Evolutionary conservation across 2,329 filamentous ascomycete genomes (phyloP).

Genomic region (Xylariaceae sp.): DNA sequence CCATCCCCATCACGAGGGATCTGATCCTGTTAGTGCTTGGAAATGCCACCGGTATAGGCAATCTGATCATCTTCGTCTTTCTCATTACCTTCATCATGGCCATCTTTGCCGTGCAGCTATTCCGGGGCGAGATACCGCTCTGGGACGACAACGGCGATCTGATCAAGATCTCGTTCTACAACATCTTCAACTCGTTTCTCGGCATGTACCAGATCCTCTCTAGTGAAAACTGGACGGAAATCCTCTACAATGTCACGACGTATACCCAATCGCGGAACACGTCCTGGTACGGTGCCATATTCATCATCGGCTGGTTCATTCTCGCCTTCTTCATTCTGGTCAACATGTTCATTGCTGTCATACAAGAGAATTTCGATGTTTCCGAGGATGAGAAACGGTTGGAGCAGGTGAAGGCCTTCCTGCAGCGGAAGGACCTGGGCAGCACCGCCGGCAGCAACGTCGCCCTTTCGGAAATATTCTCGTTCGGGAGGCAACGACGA

Average conservation of each 20-base stretch:
- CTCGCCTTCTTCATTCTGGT: constrained; percentile 90
- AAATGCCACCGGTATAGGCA: constrained; percentile 86
- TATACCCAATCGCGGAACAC: constrained; percentile 61
- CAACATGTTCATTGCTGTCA: constrained; percentile 99
- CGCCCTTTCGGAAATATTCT: constrained; percentile 65
- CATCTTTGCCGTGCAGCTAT: constrained; percentile 89
- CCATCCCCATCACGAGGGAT: constrained; percentile 78
- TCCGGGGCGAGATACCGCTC: constrained; percentile 75
- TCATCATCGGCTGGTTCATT: constrained; percentile 94
- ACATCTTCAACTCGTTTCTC: constrained; percentile 92
- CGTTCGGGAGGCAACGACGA: constrained; percentile 53
- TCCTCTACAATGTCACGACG: constrained; percentile 76
- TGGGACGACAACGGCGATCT: constrained; percentile 55
- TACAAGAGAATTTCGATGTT: constrained; percentile 98
- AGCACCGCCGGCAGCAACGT: constrained; percentile 64
- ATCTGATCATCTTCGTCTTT: constrained; percentile 94
- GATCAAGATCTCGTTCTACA: constrained; percentile 72
- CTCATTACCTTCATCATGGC: constrained; percentile 89
- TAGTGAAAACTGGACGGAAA: constrained; percentile 90
- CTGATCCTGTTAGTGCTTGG: constrained; percentile 84
- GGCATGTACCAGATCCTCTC: constrained; percentile 98
- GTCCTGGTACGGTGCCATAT: constrained; percentile 88
- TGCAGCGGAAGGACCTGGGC: constrained; percentile 83
- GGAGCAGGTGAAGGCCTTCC: constrained; percentile 91
- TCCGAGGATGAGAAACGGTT: constrained; percentile 96